Base-by-base conservation (phyloP, 1,284 basidiomycete species). In the Salmacisia buchloeana region DNA sequence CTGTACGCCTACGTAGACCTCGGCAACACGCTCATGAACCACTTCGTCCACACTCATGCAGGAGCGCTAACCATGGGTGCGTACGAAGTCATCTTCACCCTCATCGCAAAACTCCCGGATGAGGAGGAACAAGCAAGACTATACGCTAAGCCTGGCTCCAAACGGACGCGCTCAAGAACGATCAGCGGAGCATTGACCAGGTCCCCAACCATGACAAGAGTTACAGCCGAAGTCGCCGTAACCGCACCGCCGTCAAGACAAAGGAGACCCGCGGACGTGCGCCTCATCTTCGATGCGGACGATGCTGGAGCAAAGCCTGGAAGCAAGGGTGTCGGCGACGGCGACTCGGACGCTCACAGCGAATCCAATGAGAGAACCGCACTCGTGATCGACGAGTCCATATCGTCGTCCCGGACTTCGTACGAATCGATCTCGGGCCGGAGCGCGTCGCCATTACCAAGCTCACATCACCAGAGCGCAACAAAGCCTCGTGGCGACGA, bases 31-130 rank as follows among this genome's bases (percentile, higher is more conserved):
- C 5, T n/a, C 15, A 4, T 5, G 5, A 18, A n/a, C 1, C 46
- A 31, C 34, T 33, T n/a, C 3, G 13, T 10, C 46, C 7, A 27
- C n/a, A 27, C 46, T 7, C n/a, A n/a, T n/a, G n/a, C 77, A 33
- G 77, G 77, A 4, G 76, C 76, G 7, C 67, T 79, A 2, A 76
- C 74, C 3, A 78, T 78, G 76, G 78, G 76, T 2, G 74, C 70
- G 0, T 79, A 78, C 63, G 78, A 79, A 58, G 71, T 78, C 63
- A 63, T 71, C 1, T 79, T 78, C 66, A 75, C 76, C 60, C 64
- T 77, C 9, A 66, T 78, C 21, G 75, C 72, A 10, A 74, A 69
- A n/a, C 63, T 77, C 0, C 75, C 76, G 0, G 75, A 76, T 31
- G 72, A 76, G 54, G 59, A 58, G 15, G 57, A 3, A 2, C 49